Evolutionary conservation across 2,329 filamentous ascomycete genomes (phyloP).

Genomic region (Aaosphaeria pasadenensis): DNA sequence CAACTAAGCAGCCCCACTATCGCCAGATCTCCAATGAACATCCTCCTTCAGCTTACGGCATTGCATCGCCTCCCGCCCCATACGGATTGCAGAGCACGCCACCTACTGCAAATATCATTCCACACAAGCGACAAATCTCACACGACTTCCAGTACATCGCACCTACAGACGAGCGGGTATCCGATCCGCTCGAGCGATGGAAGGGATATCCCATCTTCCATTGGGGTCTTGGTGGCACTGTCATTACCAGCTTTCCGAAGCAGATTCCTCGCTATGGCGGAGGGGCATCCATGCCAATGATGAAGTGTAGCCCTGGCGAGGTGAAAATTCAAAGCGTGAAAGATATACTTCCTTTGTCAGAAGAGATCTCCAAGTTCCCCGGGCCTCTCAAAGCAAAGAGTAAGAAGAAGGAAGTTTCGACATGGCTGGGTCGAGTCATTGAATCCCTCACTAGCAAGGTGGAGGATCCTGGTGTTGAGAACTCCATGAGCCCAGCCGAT

Average conservation of each 20-base stretch:
- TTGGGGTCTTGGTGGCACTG: slow-evolving; percentile 82
- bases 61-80: slow-evolving; percentile 34
- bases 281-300: slow-evolving; percentile 68
- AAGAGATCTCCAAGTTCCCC: slow-evolving; percentile 77
- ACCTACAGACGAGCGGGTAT: slow-evolving; percentile 54
- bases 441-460: slow-evolving; percentile 62
- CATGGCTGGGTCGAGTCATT: slow-evolving; percentile 78
- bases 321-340: slow-evolving; percentile 75
- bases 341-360: slow-evolving; percentile 67
- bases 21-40: slow-evolving; percentile 45
- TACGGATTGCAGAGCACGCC: slow-evolving; percentile 25
- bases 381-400: slow-evolving; percentile 84
- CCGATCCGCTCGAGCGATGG: slow-evolving; percentile 85
- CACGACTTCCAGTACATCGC: slow-evolving; percentile 54
- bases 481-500: slow-evolving; percentile 54
- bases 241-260: slow-evolving; percentile 84
- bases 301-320: slow-evolving; percentile 79
- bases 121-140: slow-evolving; percentile 41
- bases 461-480: slow-evolving; percentile 46
- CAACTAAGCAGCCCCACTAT: slow-evolving; percentile 48
- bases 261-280: slow-evolving; percentile 83
- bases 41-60: slow-evolving; percentile 55
- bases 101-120: slow-evolving; percentile 23
- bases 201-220: slow-evolving; percentile 81
- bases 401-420: slow-evolving; percentile 89